A percentile compares a stretch with the other conserved stretches of the same genome.
phyloP scores from a whole-genome alignment of 345 rosid species.

The Isatis tinctoria region DNA sequence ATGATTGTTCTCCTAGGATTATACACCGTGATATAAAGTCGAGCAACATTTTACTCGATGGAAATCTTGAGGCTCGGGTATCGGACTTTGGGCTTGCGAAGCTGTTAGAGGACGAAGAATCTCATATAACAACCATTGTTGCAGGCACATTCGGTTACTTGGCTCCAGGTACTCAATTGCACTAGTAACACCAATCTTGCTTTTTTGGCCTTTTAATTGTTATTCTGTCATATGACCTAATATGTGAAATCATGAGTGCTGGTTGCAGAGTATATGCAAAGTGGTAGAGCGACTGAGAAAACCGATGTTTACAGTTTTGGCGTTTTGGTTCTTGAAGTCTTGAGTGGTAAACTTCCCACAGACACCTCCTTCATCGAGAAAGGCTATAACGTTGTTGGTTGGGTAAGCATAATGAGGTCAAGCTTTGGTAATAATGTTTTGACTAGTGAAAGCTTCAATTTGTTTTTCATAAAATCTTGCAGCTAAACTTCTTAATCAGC shows the following conservation, averaged over 20 bases:
- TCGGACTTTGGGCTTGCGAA: slow-evolving; percentile 99
- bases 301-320: slow-evolving; percentile 97
- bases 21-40: slow-evolving; percentile 98
- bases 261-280: slow-evolving; percentile 87
- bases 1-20: slow-evolving; percentile 98
- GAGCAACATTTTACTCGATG: slow-evolving; percentile 96
- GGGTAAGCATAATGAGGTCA: slow-evolving; percentile 55
- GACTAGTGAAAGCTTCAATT: background rate
- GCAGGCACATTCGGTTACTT: slow-evolving; percentile 99
- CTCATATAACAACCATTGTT: slow-evolving; percentile 97
- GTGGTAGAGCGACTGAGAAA: slow-evolving; percentile 99
- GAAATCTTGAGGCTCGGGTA: slow-evolving; percentile 94
- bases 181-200: background rate
- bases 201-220: background rate
- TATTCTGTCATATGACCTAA: background rate
- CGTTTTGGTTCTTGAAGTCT: slow-evolving; percentile 83
- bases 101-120: slow-evolving; percentile 89
- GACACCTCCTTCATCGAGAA: slow-evolving; percentile 96
- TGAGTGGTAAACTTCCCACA: slow-evolving; percentile 95
- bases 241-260: slow-evolving; percentile 7
- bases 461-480: slow-evolving; percentile 30
- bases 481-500: slow-evolving; percentile 74
- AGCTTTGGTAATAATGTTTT: slow-evolving; percentile 6
- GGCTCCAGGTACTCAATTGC: slow-evolving; percentile 77
- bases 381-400: slow-evolving; percentile 96